Base-by-base conservation (phyloP, 495 filamentous ascomycete species). In the Aspergillus biplanus region DNA sequence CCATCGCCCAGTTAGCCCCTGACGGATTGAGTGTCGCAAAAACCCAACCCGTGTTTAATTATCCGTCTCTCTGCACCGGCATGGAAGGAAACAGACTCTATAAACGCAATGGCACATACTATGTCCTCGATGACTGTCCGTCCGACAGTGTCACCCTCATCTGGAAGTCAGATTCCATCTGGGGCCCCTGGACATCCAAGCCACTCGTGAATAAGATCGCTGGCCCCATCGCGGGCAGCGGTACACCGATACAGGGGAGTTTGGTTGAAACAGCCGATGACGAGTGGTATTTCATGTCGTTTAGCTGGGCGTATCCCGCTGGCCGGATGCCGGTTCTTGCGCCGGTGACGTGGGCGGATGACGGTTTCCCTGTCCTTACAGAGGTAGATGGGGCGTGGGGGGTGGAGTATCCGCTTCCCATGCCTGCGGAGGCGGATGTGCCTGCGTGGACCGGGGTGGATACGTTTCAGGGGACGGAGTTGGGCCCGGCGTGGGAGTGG, bases 401-500 rank as follows among this genome's bases (percentile, higher is more conserved):
- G 13, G 8, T 39, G 37, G 37, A 39, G 13, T 39, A 39, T 39
- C 37, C 37, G 37, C 37, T 39, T 3, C 8, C 37, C 1, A 39
- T 27, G 21, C 21, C 21, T 27, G 21, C 21, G 1, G 21, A 27
- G n/a, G n/a, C 21, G 21, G 1, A 27, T 7, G 12, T 8, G 3
- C 1, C 1, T 39, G 37, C 1, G 1, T 27, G 21, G 21, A 39
- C 37, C 1, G 37, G 37, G 8, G 13, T 39, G 1, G 37, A 39
- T 13, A 7, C 8, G 7, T 39, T 39, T 39, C 1, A 7, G 1
- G 78, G 71, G 0, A 39, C 61, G 6, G 56, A 65, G 6, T 62
- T 88, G 6, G 66, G 73, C 7, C 68, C 74, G 0, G 69, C 77
- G 35, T 87, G 83, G 83, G 85, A 88, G 65, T 88, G 86, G 85